These are phyloP conservation scores for Talaromyces sp. DNA, from an alignment of 2,329 filamentous ascomycete genomes.

Conservation along the genomic window DNA sequence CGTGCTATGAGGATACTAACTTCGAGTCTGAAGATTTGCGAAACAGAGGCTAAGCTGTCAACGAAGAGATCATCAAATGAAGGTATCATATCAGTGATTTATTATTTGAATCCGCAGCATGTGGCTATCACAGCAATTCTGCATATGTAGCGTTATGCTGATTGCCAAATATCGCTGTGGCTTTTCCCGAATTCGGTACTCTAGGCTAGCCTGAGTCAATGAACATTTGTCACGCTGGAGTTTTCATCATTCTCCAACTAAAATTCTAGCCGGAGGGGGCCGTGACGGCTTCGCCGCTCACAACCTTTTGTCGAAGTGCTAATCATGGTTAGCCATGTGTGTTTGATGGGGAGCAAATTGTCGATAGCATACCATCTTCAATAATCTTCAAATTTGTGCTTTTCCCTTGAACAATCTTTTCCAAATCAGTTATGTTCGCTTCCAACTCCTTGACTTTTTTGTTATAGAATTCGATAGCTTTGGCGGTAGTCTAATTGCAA, in stretches of 20 bases:
- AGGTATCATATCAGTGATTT: neutral
- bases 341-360: neutral
- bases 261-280: conserved; percentile 24
- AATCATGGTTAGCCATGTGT: conserved; percentile 22
- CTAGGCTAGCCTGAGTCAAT: neutral
- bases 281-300: conserved; percentile 42
- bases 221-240: neutral
- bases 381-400: conserved; percentile 79
- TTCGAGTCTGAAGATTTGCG: neutral
- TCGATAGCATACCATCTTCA: conserved; percentile 68
- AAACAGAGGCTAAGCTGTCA: neutral
- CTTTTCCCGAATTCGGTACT: neutral
- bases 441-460: conserved; percentile 65
- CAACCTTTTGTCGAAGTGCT: conserved; percentile 50
- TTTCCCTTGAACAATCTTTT: conserved; percentile 70
- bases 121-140: neutral
- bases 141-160: neutral
- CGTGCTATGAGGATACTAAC: neutral
- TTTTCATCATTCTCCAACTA: neutral
- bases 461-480: conserved; percentile 65
- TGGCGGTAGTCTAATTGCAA: conserved; percentile 47
- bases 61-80: neutral
- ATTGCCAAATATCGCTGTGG: neutral
- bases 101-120: neutral
- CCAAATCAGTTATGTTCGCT: conserved; percentile 63